Base-by-base conservation (phyloP, 2,329 filamentous ascomycete species). In the Diaporthe ampelina region DNA sequence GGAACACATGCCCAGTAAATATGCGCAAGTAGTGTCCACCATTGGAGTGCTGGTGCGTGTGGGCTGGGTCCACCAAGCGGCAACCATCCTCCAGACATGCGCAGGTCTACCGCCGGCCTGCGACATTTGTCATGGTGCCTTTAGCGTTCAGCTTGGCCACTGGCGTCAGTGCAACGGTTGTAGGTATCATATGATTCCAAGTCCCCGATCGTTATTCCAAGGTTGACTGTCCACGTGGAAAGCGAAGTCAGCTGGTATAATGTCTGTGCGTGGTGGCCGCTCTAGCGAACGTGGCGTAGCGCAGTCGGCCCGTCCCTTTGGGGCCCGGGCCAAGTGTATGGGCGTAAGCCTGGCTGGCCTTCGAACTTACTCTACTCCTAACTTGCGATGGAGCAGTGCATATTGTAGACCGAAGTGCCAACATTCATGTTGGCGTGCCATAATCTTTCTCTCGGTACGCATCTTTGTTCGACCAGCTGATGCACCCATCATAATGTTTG, bases 281-380 rank as follows among this genome's bases (percentile, higher is more conserved):
- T 58, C 29, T 11, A 24, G 56, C 17, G 17, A 63, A 9, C 58
- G 8, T 43, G 9, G 17, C 24, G 17, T 24, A 13, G 17, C 11
- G 59, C 17, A 45, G 40, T 26, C 59, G 59, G 59, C 24, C 40
- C 59, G 59, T 45, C 24, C 40, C 59, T 45, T n/a, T 32, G 45
- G 59, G 2, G 40, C 43, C 61, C 21, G 6, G 58, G 37, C 40
- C 9, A 19, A 15, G 3, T 48, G 40, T 63, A 17, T 26, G 15
- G 43, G 43, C 43, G 15, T 21, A 45, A 19, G 17, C 7, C 43
- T 7, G 13, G 61, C 43, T 7, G 13, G 61, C 61, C 26, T 17
- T 8, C 9, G 58, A 63, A 17, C 10, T 15, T n/a, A 10, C 10
- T 19, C n/a, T 6, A 4, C 2, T n/a, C 15, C 7, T 21, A 9